A percentile compares a stretch with the other conserved stretches of the same genome.
Conservation (phyloP, 2,329 filamentous ascomycete species). For the Stachybotrys chlorohalonatus region DNA sequence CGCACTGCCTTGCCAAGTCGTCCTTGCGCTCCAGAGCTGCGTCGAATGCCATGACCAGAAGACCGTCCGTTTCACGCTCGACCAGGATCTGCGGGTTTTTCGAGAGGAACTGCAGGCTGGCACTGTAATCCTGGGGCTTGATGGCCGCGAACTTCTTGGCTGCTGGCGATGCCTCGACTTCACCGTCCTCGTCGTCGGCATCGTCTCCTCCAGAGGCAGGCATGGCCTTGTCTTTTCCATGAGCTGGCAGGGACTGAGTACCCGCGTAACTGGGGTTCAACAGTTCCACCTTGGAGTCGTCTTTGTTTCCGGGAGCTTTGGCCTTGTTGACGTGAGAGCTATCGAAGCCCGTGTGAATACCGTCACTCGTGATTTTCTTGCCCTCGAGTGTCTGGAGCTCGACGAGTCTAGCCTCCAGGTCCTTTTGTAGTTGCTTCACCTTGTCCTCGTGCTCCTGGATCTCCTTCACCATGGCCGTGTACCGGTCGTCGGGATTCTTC, state of each 20-base stretch:
- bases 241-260: constrained; percentile 1
- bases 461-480: constrained; percentile 68
- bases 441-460: constrained; percentile 69
- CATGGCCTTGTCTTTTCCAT: neutral
- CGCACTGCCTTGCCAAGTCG: constrained; percentile 73
- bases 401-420: constrained; percentile 64
- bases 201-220: constrained; percentile 2
- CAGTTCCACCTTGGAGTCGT: constrained; percentile 55
- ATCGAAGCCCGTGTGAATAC: constrained; percentile 82
- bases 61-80: constrained; percentile 82
- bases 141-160: constrained; percentile 80
- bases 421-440: constrained; percentile 66
- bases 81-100: constrained; percentile 67
- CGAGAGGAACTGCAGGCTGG: constrained; percentile 69
- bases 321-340: constrained; percentile 70
- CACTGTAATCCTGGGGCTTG: constrained; percentile 61
- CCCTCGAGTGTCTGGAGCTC: constrained; percentile 78
- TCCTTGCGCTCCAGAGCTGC: constrained; percentile 68
- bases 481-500: constrained; percentile 59
- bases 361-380: constrained; percentile 89
- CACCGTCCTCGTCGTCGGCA: constrained; percentile 55
- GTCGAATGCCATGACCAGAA: constrained; percentile 88
- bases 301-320: constrained; percentile 34
- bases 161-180: constrained; percentile 65
- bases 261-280: constrained; percentile 55